Conservation (phyloP, 2,329 filamentous ascomycete species). For the Epichloe aotearoae region DNA sequence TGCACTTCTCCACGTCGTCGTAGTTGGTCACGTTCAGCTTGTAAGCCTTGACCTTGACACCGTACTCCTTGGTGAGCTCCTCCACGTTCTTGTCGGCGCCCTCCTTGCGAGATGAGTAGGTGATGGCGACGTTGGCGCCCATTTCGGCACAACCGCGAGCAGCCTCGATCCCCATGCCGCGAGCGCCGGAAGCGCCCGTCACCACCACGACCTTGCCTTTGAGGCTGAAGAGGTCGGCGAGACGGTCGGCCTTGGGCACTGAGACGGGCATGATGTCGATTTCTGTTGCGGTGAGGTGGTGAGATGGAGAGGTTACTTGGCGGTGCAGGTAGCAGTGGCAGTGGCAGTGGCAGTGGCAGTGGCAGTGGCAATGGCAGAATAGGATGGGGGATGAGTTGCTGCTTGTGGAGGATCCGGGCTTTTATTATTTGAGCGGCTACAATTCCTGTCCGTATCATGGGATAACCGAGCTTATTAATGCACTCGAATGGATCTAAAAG, state of each 20-base stretch:
- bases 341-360: neutral
- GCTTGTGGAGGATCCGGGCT: too few species aligned
- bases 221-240: slow-evolving; percentile 56
- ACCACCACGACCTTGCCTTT: slow-evolving; percentile 62
- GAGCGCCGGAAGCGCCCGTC: slow-evolving; percentile 55
- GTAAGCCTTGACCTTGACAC: slow-evolving; percentile 52
- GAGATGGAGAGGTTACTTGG: neutral
- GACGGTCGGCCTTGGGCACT: slow-evolving; percentile 42
- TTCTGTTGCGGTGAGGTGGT: neutral
- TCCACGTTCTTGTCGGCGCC: slow-evolving; percentile 53
- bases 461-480: neutral
- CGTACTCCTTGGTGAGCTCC: slow-evolving; percentile 51
- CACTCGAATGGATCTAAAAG: neutral
- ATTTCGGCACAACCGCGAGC: slow-evolving; percentile 59
- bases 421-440: too few species aligned
- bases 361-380: neutral
- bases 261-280: slow-evolving; percentile 36
- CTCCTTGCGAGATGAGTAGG: slow-evolving; percentile 57
- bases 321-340: neutral
- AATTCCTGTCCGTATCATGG: neutral
- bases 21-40: slow-evolving; percentile 44
- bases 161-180: slow-evolving; percentile 57
- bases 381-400: too few species aligned
- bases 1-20: slow-evolving; percentile 35
- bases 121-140: slow-evolving; percentile 58